Evolutionary conservation across 1,139 yeast genomes (phyloP).

Genomic region (Kurtzmaniella quercitrusa): DNA sequence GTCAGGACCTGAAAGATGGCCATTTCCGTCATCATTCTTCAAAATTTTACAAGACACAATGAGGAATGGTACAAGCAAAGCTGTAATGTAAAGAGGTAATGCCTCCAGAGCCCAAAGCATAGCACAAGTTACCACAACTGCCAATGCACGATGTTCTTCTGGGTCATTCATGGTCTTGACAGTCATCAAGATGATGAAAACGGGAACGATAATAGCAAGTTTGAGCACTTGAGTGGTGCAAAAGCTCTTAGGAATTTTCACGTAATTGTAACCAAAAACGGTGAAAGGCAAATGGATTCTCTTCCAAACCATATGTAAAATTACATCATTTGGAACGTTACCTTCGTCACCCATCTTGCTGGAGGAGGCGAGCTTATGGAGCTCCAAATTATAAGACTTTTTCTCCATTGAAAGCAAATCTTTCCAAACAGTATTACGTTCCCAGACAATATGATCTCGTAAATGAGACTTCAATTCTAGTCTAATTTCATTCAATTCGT

Average conservation of each 20-base stretch:
- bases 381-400: slow-evolving; percentile 34
- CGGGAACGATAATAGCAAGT: slow-evolving; percentile 37
- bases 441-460: slow-evolving; percentile 94
- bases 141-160: slow-evolving; percentile 74
- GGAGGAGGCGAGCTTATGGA: slow-evolving; percentile 22
- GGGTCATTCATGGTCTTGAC: slow-evolving; percentile 61
- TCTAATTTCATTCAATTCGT: slow-evolving; percentile 48
- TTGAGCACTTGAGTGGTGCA: slow-evolving; percentile 39
- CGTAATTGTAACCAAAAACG: slow-evolving; percentile 15
- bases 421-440: slow-evolving; percentile 94
- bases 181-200: slow-evolving; percentile 46
- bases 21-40: slow-evolving; percentile 48
- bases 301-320: slow-evolving; percentile 22
- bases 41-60: slow-evolving; percentile 71
- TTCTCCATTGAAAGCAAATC: slow-evolving; percentile 88
- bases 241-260: slow-evolving; percentile 25
- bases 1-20: slow-evolving; percentile 55
- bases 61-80: slow-evolving; percentile 74
- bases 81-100: slow-evolving; percentile 81
- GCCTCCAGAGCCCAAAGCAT: slow-evolving; percentile 93
- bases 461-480: slow-evolving; percentile 70
- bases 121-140: slow-evolving; percentile 74
- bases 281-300: slow-evolving; percentile 16
- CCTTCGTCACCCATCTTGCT: slow-evolving; percentile 34
- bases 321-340: slow-evolving; percentile 13